Evolutionary conservation across 345 rosid genomes (phyloP).

Genomic region (Populus euphratica): DNA sequence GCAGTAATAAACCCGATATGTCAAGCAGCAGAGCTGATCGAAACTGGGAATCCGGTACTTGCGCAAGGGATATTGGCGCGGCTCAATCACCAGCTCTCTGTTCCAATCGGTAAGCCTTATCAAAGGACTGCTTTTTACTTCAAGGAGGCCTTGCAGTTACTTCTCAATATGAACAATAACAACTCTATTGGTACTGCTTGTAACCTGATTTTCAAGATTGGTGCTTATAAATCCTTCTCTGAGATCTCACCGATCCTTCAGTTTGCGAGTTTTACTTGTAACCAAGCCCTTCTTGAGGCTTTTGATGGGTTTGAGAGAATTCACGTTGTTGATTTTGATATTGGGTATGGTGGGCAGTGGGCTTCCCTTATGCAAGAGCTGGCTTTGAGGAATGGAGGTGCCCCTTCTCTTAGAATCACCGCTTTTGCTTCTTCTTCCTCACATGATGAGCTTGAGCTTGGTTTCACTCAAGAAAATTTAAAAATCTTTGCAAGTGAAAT

Average conservation of each 20-base stretch:
- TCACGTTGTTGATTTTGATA: conserved; percentile 82
- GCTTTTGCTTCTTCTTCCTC: conserved; percentile 55
- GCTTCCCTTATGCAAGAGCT: conserved; percentile 96
- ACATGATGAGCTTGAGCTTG: conserved; percentile 56
- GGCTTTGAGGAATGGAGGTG: conserved; percentile 44
- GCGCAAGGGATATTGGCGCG: conserved; percentile 99
- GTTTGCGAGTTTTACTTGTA: conserved; percentile 78
- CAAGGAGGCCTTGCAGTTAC: conserved; percentile 66
- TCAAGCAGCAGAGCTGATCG: conserved; percentile 87
- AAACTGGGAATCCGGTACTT: conserved; percentile 60
- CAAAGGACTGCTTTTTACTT: conserved; percentile 72
- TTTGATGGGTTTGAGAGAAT: conserved; percentile 54
- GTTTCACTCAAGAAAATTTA: conserved; percentile 68
- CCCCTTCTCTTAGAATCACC: conserved; percentile 61
- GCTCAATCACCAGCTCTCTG: conserved; percentile 99
- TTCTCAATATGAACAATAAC: conserved; percentile 35
- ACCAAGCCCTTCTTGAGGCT: conserved; percentile 77
- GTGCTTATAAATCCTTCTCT: conserved; percentile 80
- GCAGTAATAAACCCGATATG: conserved; percentile 67
- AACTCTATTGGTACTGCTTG: conserved; percentile 22
- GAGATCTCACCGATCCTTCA: conserved; percentile 83
- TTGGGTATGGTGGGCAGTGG: conserved; percentile 92
- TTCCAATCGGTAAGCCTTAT: conserved; percentile 66
- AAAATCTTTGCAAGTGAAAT: conserved; percentile 68
- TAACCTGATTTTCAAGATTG: conserved; percentile 62